A percentile compares a stretch with the other conserved stretches of the same genome.
Evolutionary conservation across 345 rosid genomes (phyloP).

Genomic region (Citrus hindsii): DNA sequence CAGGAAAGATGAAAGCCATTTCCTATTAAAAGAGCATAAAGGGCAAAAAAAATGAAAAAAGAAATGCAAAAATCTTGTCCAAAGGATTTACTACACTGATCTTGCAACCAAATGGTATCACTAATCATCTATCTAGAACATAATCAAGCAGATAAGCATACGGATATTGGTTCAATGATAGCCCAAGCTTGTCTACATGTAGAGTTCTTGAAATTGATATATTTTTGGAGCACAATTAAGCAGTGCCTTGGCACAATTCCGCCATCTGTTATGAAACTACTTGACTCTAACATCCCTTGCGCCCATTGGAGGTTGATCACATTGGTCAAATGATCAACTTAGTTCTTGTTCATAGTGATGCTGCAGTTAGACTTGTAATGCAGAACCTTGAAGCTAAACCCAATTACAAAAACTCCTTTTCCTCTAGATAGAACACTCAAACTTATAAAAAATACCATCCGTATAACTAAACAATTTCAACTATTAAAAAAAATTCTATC

Average conservation of each 20-base stretch:
- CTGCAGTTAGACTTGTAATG: neutral
- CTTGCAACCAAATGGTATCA: neutral
- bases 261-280: neutral
- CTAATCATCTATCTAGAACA: neutral
- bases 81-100: neutral
- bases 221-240: neutral
- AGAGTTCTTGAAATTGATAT: neutral
- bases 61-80: neutral
- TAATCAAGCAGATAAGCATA: neutral
- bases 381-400: neutral
- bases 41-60: neutral
- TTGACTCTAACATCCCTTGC: neutral
- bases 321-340: neutral
- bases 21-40: neutral
- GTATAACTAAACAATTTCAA: neutral
- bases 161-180: neutral
- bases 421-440: neutral
- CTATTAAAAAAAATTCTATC: neutral
- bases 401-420: neutral
- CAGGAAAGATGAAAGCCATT: neutral
- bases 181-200: neutral
- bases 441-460: neutral
- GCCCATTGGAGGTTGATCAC: neutral
- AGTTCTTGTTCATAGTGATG: neutral
- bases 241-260: neutral